Evolutionary conservation across 305 asterid genomes (phyloP).

Genomic region (Nicotiana rustica): DNA sequence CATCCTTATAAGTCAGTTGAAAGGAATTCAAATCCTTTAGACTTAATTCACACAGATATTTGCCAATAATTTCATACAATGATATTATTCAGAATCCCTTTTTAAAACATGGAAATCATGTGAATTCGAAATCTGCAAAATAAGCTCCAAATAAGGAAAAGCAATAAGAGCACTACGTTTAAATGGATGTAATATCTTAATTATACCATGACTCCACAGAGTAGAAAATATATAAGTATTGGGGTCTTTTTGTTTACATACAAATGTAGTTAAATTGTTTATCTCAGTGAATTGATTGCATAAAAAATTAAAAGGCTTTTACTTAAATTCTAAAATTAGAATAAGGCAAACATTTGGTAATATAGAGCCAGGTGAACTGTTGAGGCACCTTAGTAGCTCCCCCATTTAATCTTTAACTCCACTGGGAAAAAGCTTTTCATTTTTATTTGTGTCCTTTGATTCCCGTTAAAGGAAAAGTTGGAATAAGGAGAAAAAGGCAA

Average conservation of each 20-base stretch:
- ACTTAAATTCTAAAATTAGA: background rate
- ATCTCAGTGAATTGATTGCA: conserved; percentile 12
- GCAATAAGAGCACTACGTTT: background rate
- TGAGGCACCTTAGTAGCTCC: background rate
- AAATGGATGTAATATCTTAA: background rate
- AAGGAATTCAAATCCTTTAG: no score
- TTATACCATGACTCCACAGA: background rate
- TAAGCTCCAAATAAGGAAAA: background rate
- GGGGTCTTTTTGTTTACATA: background rate
- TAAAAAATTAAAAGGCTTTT: background rate
- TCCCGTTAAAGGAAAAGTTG: conserved; percentile 26
- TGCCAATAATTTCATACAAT: background rate
- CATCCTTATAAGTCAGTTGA: no score
- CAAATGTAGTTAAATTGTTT: background rate
- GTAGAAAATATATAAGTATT: no score
- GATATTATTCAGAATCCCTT: no score
- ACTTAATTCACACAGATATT: no score
- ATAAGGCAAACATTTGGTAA: background rate
- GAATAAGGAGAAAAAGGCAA: conserved; percentile 17
- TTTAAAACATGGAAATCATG: background rate
- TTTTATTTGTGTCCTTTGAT: conserved; percentile 14
- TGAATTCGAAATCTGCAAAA: background rate
- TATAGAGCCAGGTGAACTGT: background rate
- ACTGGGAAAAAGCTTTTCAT: background rate
- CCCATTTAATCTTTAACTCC: conserved; percentile 9